phyloP scores from a whole-genome alignment of 2,329 filamentous ascomycete species.

The Fulvia fulva region DNA sequence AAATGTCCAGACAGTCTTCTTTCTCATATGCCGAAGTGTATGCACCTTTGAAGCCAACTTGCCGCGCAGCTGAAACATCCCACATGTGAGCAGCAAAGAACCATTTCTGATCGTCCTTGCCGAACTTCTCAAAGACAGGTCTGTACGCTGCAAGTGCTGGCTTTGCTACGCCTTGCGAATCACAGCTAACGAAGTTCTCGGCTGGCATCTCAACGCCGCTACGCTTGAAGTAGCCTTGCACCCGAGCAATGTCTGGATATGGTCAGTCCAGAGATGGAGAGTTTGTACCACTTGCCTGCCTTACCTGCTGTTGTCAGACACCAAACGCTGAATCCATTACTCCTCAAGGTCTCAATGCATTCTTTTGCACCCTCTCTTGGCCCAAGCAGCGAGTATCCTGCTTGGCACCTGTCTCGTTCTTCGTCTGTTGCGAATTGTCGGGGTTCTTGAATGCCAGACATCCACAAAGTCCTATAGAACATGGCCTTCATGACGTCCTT shows the following conservation, averaged over 20 bases:
- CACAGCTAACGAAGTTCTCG: slow-evolving; percentile 52
- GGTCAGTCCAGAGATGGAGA: background rate
- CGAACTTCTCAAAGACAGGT: slow-evolving; percentile 43
- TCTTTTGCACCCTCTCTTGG: slow-evolving; percentile 41
- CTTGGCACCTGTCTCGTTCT: slow-evolving; percentile 40
- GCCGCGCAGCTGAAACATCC: slow-evolving; percentile 53
- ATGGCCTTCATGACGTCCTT: slow-evolving; percentile 41
- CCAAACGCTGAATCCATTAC: slow-evolving; percentile 50
- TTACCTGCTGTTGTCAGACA: slow-evolving; percentile 47
- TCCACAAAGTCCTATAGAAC: slow-evolving; percentile 49
- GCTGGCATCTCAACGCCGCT: slow-evolving; percentile 48
- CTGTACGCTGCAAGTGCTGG: slow-evolving; percentile 48
- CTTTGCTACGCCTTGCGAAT: slow-evolving; percentile 47
- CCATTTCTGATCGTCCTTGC: slow-evolving; percentile 42
- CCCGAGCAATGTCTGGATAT: slow-evolving; percentile 42
- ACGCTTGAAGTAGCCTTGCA: slow-evolving; percentile 51
- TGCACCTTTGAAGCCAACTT: slow-evolving; percentile 49
- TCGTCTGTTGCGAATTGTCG: slow-evolving; percentile 41
- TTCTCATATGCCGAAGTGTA: slow-evolving; percentile 53
- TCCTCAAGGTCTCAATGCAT: slow-evolving; percentile 42
- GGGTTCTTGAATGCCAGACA: slow-evolving; percentile 44
- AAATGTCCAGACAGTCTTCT: slow-evolving; percentile 49
- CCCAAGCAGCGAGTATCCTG: slow-evolving; percentile 35
- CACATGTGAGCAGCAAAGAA: slow-evolving; percentile 59
- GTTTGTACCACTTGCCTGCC: background rate